A percentile compares a stretch with the other conserved stretches of the same genome.
Conservation (phyloP, 192 early-diverging fungal genomes). For the Gaertneriomyces semiglobifer region DNA sequence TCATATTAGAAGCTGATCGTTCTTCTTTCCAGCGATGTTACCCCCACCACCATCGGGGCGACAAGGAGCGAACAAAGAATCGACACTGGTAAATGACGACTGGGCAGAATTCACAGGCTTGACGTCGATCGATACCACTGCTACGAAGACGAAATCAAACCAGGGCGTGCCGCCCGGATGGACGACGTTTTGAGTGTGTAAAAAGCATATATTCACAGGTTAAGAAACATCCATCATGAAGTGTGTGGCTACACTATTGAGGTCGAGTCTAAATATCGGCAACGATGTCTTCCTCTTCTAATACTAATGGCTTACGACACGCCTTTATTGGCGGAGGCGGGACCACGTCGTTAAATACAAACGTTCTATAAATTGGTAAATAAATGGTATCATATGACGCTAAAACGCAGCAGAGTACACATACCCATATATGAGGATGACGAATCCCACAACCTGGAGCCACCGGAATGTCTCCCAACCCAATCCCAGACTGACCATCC, state of each 20-base stretch:
- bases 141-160: background rate
- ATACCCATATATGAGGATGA: constrained; percentile 50
- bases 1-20: too few species aligned
- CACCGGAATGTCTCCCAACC: constrained; percentile 93
- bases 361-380: constrained; percentile 66
- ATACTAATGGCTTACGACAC: constrained; percentile 2
- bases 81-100: too few species aligned
- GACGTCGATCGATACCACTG: too few species aligned
- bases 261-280: background rate
- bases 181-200: background rate
- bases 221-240: background rate
- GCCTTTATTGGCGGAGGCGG: constrained; percentile 45
- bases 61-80: too few species aligned
- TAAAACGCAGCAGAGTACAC: constrained; percentile 31
- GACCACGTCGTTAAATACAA: constrained; percentile 85
- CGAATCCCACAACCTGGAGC: constrained; percentile 86
- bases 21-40: too few species aligned
- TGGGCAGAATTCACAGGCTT: too few species aligned
- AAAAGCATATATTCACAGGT: background rate
- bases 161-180: background rate
- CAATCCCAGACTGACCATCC: constrained; percentile 83
- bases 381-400: constrained; percentile 40
- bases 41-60: too few species aligned
- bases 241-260: background rate
- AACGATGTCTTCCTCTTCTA: constrained; percentile 15